Evolutionary conservation across 345 rosid species (phyloP).

Genomic region (Populus simonii): DNA sequence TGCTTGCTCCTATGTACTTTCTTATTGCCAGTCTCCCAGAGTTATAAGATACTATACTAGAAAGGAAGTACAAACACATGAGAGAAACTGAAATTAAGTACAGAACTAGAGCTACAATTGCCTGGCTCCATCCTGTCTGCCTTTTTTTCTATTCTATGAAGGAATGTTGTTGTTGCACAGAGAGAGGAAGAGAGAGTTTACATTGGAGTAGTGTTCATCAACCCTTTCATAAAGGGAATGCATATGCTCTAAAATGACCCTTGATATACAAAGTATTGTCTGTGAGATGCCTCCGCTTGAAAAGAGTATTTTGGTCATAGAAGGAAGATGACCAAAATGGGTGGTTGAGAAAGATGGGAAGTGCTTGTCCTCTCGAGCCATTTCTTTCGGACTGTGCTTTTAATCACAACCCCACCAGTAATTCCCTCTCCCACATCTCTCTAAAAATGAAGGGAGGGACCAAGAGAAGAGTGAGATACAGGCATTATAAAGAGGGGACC

Average conservation of each 20-base stretch:
- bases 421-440: conserved; percentile 2
- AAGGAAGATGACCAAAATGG: conserved; percentile 28
- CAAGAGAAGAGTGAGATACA: conserved; percentile 11
- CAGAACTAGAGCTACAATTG: conserved; percentile 23
- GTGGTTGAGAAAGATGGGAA: conserved; percentile 52
- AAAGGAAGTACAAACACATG: not conserved
- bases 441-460: not conserved
- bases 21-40: not conserved
- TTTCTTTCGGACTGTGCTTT: conserved; percentile 6
- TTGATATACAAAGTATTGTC: not conserved
- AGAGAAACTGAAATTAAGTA: conserved; percentile 6
- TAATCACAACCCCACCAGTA: conserved; percentile 14
- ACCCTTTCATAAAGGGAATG: not conserved
- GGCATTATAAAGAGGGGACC: conserved; percentile 31
- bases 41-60: not conserved
- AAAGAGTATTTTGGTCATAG: conserved; percentile 23
- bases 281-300: not conserved
- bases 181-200: not conserved
- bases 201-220: conserved; percentile 13
- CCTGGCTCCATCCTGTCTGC: conserved; percentile 82
- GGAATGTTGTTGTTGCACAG: conserved; percentile 17
- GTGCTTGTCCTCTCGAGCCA: conserved; percentile 40
- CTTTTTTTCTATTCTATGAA: conserved; percentile 27
- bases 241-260: conserved; percentile 19
- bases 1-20: not conserved